These are phyloP conservation scores for Thinopyrum obtusiflorum DNA, from an alignment of 202 grass and related monocot genomes.

Conservation along the genomic window DNA sequence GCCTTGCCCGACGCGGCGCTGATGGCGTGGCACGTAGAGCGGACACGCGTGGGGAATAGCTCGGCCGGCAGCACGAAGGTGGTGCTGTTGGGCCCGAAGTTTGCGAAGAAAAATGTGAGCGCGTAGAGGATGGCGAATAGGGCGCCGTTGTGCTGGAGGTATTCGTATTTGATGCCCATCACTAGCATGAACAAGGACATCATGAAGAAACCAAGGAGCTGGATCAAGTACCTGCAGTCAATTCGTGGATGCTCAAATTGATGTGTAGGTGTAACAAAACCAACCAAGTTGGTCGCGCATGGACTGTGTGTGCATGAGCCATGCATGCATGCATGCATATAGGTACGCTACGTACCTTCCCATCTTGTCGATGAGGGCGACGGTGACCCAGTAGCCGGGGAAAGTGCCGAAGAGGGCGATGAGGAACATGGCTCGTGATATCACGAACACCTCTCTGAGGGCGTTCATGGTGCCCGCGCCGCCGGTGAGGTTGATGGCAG, in stretches of 20 bases:
- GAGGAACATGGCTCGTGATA: constrained; percentile 47
- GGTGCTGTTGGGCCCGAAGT: background rate
- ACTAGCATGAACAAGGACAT: constrained; percentile 67
- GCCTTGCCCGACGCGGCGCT: constrained; percentile 62
- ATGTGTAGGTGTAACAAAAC: background rate
- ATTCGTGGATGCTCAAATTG: background rate
- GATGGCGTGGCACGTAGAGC: constrained; percentile 74
- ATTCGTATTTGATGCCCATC: constrained; percentile 35
- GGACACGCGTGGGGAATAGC: constrained; percentile 54
- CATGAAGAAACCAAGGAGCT: constrained; percentile 76
- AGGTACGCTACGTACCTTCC: constrained; percentile 8
- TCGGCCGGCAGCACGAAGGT: constrained; percentile 37
- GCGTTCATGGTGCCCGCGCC: constrained; percentile 15
- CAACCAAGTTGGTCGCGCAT: background rate
- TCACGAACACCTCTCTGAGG: constrained; percentile 47
- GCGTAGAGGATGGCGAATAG: constrained; percentile 44
- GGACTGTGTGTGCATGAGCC: no score
- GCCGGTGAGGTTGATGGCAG: constrained; percentile 28
- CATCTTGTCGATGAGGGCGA: constrained; percentile 54
- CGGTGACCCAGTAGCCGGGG: constrained; percentile 72
- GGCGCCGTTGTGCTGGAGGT: background rate
- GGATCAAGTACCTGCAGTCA: constrained; percentile 30
- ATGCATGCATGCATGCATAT: no score
- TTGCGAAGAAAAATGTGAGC: background rate
- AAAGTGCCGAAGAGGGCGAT: constrained; percentile 62